phyloP scores from a whole-genome alignment of 805 yeast genomes.

The Pichia deserticola region DNA sequence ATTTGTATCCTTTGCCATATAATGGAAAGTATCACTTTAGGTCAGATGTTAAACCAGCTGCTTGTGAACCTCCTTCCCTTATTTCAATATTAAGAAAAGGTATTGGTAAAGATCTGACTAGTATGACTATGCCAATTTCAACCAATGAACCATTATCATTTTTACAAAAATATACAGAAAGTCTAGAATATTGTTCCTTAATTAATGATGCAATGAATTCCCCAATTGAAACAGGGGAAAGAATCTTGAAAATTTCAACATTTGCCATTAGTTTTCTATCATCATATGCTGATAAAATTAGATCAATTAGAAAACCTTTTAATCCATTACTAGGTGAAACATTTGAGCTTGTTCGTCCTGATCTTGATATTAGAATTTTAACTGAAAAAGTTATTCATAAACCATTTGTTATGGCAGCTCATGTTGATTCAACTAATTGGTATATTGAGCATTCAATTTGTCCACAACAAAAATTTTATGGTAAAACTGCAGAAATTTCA shows the following conservation, averaged over 20 bases:
- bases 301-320: slow-evolving; percentile 84
- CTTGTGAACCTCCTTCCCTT: slow-evolving; percentile 72
- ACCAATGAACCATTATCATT: slow-evolving; percentile 87
- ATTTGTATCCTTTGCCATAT: slow-evolving; percentile 66
- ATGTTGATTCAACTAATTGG: slow-evolving; percentile 72
- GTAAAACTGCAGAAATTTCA: slow-evolving; percentile 78
- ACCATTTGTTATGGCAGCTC: slow-evolving; percentile 71
- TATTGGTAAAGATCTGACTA: slow-evolving; percentile 83
- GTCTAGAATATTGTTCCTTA: slow-evolving; percentile 66
- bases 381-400: slow-evolving; percentile 85
- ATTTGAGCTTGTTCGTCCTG: slow-evolving; percentile 81
- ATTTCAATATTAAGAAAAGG: slow-evolving; percentile 76
- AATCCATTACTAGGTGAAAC: slow-evolving; percentile 94
- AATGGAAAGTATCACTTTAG: slow-evolving; percentile 42
- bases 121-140: slow-evolving; percentile 89
- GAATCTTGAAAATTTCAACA: slow-evolving; percentile 62
- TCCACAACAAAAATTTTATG: slow-evolving; percentile 90
- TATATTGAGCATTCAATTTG: slow-evolving; percentile 49
- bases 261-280: slow-evolving; percentile 77
- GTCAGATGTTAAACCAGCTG: slow-evolving; percentile 48
- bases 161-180: slow-evolving; percentile 72
- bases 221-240: slow-evolving; percentile 43
- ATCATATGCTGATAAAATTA: slow-evolving; percentile 60
- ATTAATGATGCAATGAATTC: slow-evolving; percentile 54
- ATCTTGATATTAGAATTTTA: slow-evolving; percentile 62